phyloP scores from a whole-genome alignment of 352 stramenopile species.

The Phytophthora crassamura region DNA sequence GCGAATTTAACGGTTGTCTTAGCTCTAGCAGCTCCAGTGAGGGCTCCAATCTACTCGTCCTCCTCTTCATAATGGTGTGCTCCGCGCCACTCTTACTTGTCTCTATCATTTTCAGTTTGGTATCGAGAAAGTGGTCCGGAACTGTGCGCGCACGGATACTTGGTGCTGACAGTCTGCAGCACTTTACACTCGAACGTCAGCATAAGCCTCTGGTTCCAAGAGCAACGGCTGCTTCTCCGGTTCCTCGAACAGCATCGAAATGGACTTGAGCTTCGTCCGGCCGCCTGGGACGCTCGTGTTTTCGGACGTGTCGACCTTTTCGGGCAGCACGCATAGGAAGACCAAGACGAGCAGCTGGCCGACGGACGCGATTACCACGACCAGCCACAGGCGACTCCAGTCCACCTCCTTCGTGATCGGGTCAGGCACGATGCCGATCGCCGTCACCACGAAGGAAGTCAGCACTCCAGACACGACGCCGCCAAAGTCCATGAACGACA shows the following conservation, averaged over 20 bases:
- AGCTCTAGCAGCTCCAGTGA: too few species aligned
- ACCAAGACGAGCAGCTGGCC: conserved; percentile 73
- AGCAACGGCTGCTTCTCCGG: conserved; percentile 62
- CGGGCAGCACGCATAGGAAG: conserved; percentile 74
- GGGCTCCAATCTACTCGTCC: too few species aligned
- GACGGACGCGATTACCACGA: conserved; percentile 62
- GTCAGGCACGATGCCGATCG: conserved; percentile 68
- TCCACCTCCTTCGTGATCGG: conserved; percentile 59
- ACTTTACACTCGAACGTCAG: conserved; percentile 34
- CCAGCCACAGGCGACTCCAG: conserved; percentile 66
- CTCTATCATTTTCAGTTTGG: too few species aligned
- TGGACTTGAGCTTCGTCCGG: conserved; percentile 19
- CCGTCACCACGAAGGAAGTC: conserved; percentile 58
- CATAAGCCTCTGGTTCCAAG: conserved; percentile 31
- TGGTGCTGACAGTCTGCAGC: neutral
- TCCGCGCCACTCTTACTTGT: too few species aligned
- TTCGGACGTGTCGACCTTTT: conserved; percentile 55
- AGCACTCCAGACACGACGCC: conserved; percentile 75
- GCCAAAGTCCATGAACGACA: conserved; percentile 90
- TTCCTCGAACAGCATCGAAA: conserved; percentile 15
- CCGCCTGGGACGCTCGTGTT: conserved; percentile 5
- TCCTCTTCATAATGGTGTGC: too few species aligned
- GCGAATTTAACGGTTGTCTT: too few species aligned
- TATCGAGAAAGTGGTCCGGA: too few species aligned
- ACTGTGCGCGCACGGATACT: too few species aligned